phyloP scores from a whole-genome alignment of 345 rosid genomes.

The Camelina neglecta region DNA sequence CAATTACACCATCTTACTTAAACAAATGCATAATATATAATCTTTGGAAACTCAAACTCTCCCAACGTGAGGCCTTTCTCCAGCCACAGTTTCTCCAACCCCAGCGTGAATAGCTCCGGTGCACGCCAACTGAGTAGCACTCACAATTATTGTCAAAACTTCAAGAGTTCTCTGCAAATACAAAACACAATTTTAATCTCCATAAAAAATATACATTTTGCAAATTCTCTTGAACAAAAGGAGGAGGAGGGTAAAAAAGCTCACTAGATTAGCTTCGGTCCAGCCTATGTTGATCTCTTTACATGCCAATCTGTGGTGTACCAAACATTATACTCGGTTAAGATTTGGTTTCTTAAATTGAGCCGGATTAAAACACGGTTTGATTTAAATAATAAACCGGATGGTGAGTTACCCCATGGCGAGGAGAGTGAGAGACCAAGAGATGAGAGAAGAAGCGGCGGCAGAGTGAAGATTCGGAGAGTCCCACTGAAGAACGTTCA shows the following conservation, averaged over 20 bases:
- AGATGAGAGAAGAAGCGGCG: conserved; percentile 64
- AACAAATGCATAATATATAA: conserved; percentile 7
- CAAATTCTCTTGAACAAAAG: background rate
- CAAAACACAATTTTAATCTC: background rate
- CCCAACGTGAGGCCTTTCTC: conserved; percentile 25
- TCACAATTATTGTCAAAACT: conserved; percentile 68
- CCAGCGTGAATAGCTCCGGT: conserved; percentile 65
- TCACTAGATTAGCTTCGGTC: conserved; percentile 77
- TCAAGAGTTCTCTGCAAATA: conserved; percentile 73
- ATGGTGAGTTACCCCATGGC: conserved; percentile 71
- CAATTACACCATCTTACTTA: conserved; percentile 18
- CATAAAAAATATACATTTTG: background rate
- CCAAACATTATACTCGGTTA: conserved; percentile 8
- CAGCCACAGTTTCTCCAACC: conserved; percentile 44
- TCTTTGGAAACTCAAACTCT: conserved; percentile 46
- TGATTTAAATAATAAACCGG: conserved; percentile 10
- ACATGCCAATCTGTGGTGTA: conserved; percentile 69
- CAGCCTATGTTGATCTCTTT: conserved; percentile 83
- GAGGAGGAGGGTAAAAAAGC: background rate
- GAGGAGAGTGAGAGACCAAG: conserved; percentile 73
- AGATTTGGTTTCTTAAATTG: background rate
- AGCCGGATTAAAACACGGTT: conserved; percentile 3
- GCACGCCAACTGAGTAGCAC: conserved; percentile 70
- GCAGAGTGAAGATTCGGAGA: conserved; percentile 65
- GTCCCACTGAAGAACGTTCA: conserved; percentile 54